A percentile compares a stretch with the other conserved stretches of the same genome.
Evolutionary conservation across 2,329 filamentous ascomycete species (phyloP).

Genomic region (Aspergillaceae sp.): DNA sequence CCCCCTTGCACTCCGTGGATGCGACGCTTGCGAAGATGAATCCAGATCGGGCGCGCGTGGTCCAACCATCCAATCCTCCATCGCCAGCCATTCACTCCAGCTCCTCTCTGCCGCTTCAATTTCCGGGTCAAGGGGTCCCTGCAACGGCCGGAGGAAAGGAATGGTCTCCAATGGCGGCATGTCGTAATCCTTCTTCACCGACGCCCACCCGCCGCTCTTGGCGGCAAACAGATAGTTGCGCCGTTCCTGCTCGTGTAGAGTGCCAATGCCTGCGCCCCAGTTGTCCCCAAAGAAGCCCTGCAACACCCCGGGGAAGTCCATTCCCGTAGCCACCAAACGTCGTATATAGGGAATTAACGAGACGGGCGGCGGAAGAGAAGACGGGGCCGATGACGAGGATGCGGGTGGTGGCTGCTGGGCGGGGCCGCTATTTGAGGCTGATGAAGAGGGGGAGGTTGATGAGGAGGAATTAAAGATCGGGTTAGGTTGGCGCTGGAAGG

Average conservation of each 20-base stretch:
- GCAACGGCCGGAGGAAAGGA: conserved; percentile 79
- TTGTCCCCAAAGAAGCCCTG: conserved; percentile 97
- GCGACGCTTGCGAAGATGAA: conserved; percentile 28
- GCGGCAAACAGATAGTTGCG: conserved; percentile 92
- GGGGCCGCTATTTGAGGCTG: no score
- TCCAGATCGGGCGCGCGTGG: conserved; percentile 56
- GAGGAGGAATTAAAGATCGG: conserved; percentile 39
- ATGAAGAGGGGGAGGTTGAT: conserved; percentile 31
- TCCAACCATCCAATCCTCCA: conserved; percentile 99
- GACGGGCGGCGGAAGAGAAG: conserved; percentile 38
- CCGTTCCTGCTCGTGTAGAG: conserved; percentile 78
- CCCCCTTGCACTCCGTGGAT: conserved; percentile 23
- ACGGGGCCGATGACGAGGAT: conserved; percentile 19
- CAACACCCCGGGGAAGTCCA: conserved; percentile 77
- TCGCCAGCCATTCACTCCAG: conserved; percentile 92
- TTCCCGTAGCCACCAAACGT: conserved; percentile 81
- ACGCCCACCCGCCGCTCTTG: conserved; percentile 83
- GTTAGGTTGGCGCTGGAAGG: conserved; percentile 61
- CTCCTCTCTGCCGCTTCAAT: conserved; percentile 71
- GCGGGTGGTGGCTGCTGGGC: conserved; percentile 31
- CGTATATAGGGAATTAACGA: conserved; percentile 83
- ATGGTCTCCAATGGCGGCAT: conserved; percentile 73
- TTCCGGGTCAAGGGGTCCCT: conserved; percentile 66
- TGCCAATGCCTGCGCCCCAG: conserved; percentile 70
- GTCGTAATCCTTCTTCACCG: conserved; percentile 85